phyloP scores from a whole-genome alignment of 2,329 filamentous ascomycete genomes.

The Penicillium hesseltinei region DNA sequence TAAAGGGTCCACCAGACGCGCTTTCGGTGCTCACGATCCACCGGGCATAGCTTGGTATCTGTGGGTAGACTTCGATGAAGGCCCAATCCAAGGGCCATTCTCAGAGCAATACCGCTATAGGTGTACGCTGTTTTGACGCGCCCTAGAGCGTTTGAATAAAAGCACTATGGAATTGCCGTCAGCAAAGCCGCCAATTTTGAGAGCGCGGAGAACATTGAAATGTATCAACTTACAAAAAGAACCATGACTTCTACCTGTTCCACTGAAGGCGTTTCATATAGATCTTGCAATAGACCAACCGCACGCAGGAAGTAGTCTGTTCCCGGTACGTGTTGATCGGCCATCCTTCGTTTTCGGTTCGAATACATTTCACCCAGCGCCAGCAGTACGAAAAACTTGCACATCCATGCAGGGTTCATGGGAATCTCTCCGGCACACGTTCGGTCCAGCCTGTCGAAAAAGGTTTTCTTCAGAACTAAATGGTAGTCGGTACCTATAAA shows the following conservation, averaged over 20 bases:
- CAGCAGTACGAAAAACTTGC: neutral
- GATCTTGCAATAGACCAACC: neutral
- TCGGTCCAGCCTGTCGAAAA: neutral
- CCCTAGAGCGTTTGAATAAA: constrained; percentile 26
- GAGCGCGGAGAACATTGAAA: neutral
- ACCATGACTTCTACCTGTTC: neutral
- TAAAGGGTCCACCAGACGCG: constrained; percentile 49
- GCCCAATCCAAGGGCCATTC: constrained; percentile 35
- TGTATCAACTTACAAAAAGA: neutral
- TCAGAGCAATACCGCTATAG: constrained; percentile 27
- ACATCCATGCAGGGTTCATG: neutral
- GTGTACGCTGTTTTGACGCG: constrained; percentile 18
- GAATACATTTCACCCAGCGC: neutral
- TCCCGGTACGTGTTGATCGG: neutral
- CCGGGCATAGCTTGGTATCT: constrained; percentile 12
- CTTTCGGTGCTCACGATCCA: constrained; percentile 40
- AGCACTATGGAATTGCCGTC: constrained; percentile 8
- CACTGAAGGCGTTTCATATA: neutral
- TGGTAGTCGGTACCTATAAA: neutral
- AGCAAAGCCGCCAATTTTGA: neutral
- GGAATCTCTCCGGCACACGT: neutral
- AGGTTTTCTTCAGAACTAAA: neutral
- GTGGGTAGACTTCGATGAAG: constrained; percentile 20
- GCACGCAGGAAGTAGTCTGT: neutral
- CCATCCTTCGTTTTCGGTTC: neutral